Evolutionary conservation across 495 filamentous ascomycete species (phyloP), one percentile per base, ranked within the genome.

Genomic region (Rostrohypoxylon terebratum): DNA sequence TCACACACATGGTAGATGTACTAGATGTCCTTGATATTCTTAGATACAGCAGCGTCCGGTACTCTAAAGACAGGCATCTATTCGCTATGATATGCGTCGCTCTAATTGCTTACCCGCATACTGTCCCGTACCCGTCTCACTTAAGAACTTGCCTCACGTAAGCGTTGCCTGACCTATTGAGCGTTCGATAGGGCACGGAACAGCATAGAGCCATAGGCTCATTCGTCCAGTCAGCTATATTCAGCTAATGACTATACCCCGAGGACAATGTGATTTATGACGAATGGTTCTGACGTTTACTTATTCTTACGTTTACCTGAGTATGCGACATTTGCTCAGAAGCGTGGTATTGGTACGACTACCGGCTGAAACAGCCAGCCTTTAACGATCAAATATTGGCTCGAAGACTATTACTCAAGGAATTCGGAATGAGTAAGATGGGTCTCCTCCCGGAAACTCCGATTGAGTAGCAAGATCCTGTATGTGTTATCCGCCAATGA

Each of bases 81-180:
- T 53, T 53, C 23, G 48, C 25, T 55, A 55, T 55, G 51, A 55
- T 51, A 28, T 67, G 61, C 59, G 31, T 33, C 59, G 53, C 61
- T 34, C 60, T 21, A 11, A 11, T 60, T 33, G 55, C 55, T 71
- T 31, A 65, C 61, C 54, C 59, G 61, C 68, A 71, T 60, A 38
- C 18, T 34, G 28, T 28, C 16, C n/a, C 42, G 33, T 38, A 65
- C 25, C 45, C 68, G 53, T 59, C 68, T 65, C 28, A 65, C 60
- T 57, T 47, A 38, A 59, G 40, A 64, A 42, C 28, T 33, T 25
- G 50, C 16, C 64, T 67, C 55, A 59, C 53, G 59, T 70, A 31
- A 63, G 67, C 53, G 40, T 18, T 18, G 14, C 38, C 21, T 57
- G n/a, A n/a, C 13, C 47, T 44, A 42, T 51, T 36, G 36, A n/a